Evolutionary conservation across 257 asterid species (phyloP).

Genomic region (Scutellaria minor): DNA sequence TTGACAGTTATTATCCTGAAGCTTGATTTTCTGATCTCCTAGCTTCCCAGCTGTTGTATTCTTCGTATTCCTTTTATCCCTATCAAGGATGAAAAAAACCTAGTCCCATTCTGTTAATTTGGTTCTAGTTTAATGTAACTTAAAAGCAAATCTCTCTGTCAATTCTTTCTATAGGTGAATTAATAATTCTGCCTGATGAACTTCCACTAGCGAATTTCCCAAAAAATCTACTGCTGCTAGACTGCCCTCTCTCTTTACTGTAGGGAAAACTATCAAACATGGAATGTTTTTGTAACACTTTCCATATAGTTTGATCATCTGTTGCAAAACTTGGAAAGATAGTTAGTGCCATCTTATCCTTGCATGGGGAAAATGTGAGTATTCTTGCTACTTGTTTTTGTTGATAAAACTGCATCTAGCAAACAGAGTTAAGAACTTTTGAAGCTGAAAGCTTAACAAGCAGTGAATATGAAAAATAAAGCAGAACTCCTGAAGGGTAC

Average conservation of each 20-base stretch:
- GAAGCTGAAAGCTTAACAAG: constrained; percentile 10
- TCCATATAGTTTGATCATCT: constrained; percentile 20
- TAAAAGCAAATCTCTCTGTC: constrained; percentile 4
- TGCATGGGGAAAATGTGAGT: constrained; percentile 6
- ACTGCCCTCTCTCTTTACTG: constrained; percentile 8
- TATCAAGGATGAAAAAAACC: not conserved
- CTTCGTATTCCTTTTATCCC: not conserved
- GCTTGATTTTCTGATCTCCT: constrained; percentile 24
- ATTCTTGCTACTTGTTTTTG: constrained; percentile 22
- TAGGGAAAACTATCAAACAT: not conserved
- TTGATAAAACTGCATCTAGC: constrained; percentile 21
- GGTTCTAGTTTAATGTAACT: constrained; percentile 13
- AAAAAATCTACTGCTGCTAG: not conserved
- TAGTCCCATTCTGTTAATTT: not conserved
- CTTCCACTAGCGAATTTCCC: constrained; percentile 1
- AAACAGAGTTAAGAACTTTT: constrained; percentile 1
- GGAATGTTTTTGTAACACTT: not conserved
- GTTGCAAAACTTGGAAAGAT: constrained; percentile 11
- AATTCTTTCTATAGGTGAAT: not conserved
- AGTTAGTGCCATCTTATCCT: constrained; percentile 12
- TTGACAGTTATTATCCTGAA: constrained; percentile 23
- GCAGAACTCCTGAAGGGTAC: constrained; percentile 25
- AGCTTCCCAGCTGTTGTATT: not conserved
- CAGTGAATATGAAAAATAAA: constrained; percentile 16
- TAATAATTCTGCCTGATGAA: constrained; percentile 1